A percentile compares a stretch with the other conserved stretches of the same genome.
phyloP scores from a whole-genome alignment of 148 eudicot species.

The Hydrangea macrophylla region DNA sequence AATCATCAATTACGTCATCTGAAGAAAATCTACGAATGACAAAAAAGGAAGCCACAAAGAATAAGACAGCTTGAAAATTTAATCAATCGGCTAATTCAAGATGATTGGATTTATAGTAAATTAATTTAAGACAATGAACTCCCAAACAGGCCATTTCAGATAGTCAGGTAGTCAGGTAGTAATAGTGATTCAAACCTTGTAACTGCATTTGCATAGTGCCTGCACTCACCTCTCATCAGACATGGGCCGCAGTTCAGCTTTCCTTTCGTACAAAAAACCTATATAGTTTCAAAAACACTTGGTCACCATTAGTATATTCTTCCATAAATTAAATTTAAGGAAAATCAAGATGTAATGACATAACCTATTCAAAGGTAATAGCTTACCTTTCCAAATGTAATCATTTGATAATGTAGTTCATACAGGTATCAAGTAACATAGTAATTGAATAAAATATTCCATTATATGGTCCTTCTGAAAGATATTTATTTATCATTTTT shows the following conservation, averaged over 20 bases:
- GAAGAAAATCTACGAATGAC: too few relatives aligned
- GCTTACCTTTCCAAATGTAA: slow-evolving; percentile 73
- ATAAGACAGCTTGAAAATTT: too few relatives aligned
- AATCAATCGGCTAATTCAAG: too few relatives aligned
- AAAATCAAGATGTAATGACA: not conserved
- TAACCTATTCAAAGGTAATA: not conserved
- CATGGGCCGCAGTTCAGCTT: slow-evolving; percentile 66
- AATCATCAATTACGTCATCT: too few relatives aligned
- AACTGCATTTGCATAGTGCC: slow-evolving; percentile 48
- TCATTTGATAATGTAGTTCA: slow-evolving; percentile 59
- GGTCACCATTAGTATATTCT: not conserved
- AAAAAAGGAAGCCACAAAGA: too few relatives aligned
- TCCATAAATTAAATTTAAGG: not conserved
- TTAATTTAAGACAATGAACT: too few relatives aligned
- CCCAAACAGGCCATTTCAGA: not conserved
- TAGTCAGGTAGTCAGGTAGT: not conserved
- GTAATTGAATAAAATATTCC: not conserved
- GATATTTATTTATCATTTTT: too few relatives aligned
- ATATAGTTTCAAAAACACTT: not conserved
- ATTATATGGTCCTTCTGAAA: too few relatives aligned
- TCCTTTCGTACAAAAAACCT: slow-evolving; percentile 62
- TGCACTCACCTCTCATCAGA: slow-evolving; percentile 60
- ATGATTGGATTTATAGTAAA: too few relatives aligned
- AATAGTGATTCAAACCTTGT: slow-evolving; percentile 40
- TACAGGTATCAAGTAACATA: slow-evolving; percentile 33